Evolutionary conservation across 306 rosid species (phyloP).

Genomic region (Leucaena leucocephala): DNA sequence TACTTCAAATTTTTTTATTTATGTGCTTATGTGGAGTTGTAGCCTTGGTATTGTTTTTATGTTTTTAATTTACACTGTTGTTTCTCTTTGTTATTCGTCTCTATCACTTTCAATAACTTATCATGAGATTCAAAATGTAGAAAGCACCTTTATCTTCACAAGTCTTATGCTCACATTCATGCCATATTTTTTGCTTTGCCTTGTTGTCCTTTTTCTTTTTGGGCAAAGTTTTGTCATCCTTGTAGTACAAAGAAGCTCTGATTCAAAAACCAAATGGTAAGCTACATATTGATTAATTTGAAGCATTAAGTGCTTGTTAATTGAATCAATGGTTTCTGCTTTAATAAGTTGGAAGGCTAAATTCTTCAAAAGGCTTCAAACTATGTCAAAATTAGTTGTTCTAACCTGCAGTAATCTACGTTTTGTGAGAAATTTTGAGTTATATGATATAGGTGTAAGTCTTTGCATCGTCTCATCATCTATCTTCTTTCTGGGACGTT

Average conservation of each 20-base stretch:
- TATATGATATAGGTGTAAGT: neutral
- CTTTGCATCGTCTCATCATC: neutral
- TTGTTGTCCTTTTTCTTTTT: neutral
- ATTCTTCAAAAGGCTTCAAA: neutral
- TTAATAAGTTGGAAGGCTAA: neutral
- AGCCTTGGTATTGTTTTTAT: slow-evolving; percentile 67
- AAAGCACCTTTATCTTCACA: slow-evolving; percentile 14
- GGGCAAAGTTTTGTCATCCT: neutral
- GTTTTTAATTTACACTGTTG: neutral
- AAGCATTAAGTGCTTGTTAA: neutral
- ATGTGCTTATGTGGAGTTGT: slow-evolving; percentile 93
- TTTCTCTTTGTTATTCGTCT: slow-evolving; percentile 34
- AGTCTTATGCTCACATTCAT: neutral
- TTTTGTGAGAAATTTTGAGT: neutral
- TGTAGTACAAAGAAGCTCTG: neutral
- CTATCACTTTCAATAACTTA: slow-evolving; percentile 13
- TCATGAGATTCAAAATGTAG: slow-evolving; percentile 20
- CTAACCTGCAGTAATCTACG: neutral
- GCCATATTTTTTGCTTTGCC: neutral
- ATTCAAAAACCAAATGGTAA: neutral
- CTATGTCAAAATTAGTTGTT: neutral
- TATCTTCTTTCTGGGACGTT: neutral
- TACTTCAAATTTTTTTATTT: slow-evolving; percentile 90
- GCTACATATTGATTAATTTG: neutral
- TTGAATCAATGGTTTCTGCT: neutral